Base-by-base conservation (phyloP, 306 rosid genomes). In the Dalbergia oliveri region DNA sequence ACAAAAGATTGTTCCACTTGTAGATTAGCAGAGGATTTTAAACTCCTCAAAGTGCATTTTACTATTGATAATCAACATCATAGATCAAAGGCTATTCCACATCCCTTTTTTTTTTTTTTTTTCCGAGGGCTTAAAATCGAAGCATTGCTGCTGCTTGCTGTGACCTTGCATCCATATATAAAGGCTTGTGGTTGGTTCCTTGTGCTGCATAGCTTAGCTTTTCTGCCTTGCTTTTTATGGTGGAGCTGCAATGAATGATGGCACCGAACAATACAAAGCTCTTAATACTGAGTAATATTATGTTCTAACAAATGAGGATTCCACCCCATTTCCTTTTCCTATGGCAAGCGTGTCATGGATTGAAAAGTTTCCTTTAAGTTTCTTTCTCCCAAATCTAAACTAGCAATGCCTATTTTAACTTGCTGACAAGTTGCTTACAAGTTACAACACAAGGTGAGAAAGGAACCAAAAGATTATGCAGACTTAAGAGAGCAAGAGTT, bases 1-100 rank as follows among this genome's bases (percentile, higher is more conserved):
- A 76, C 57, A 72, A 31, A 73, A 75, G 69, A 35, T 78, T 87
- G 60, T 69, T 81, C 75, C 89, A 62, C 61, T 82, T 82, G 88
- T 85, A 80, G 76, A 84, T 84, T 53, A 67, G 43, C 78, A 77
- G 78, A 61, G 69, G 81, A 74, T 75, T 57, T 56, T 44, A 72
- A 65, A 44, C 58, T 62, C 63, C 66, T 12, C 16, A 64, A 37
- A 77, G 61, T 33, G 73, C 71, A 75, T 58, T 61, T 72, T 33
- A 66, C 54, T 69, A 34, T 58, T 73, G 47, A 68, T 63, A 19
- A 69, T 54, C 47, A 79, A 58, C 53, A 44, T 16, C n/a, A 73
- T 60, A 64, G 31, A 63, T 56, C 45, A 63, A 49, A 71, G 79
- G 54, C 69, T 56, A 64, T 82, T 70, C 34, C 62, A 66, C 41